Percentiles rank a stretch among this genome's conserved stretches.
Evolutionary conservation across 345 rosid species (phyloP).

Genomic region (Adansonia digitata): DNA sequence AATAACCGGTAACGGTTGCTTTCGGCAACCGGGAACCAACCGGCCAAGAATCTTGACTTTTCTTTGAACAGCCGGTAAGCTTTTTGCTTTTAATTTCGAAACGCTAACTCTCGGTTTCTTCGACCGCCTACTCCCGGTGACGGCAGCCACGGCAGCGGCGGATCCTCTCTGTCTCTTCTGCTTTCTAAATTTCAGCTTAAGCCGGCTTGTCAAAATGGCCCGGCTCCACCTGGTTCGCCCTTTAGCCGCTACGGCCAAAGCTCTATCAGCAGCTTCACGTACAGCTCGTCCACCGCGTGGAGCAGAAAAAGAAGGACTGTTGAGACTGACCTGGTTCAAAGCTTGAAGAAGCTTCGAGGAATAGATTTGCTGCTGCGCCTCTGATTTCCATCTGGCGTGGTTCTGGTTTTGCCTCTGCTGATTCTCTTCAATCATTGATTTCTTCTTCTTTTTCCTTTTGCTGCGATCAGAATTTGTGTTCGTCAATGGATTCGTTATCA

Average conservation of each 20-base stretch:
- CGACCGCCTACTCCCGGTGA: conserved; percentile 32
- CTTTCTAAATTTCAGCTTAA: conserved; percentile 79
- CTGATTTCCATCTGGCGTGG: conserved; percentile 68
- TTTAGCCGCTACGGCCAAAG: conserved; percentile 75
- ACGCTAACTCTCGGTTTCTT: conserved; percentile 72
- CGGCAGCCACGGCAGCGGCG: conserved; percentile 20
- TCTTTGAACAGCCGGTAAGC: conserved; percentile 69
- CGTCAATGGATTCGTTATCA: conserved; percentile 14
- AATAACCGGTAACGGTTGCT: conserved; percentile 78
- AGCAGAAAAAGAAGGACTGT: conserved; percentile 34
- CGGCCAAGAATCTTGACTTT: conserved; percentile 82
- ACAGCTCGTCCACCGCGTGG: conserved; percentile 62
- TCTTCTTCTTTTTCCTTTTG: conserved; percentile 62
- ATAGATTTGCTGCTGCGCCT: conserved; percentile 72
- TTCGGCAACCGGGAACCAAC: conserved; percentile 96
- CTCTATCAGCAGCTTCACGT: conserved; percentile 78
- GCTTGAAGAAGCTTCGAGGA: conserved; percentile 76
- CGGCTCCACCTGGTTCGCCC: conserved; percentile 91
- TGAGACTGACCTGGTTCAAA: conserved; percentile 46
- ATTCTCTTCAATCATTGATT: conserved; percentile 26
- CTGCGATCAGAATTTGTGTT: conserved; percentile 30
- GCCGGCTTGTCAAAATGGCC: conserved; percentile 66
- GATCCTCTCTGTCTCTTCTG: conserved; percentile 45
- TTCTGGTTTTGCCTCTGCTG: conserved; percentile 23
- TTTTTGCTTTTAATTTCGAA: conserved; percentile 49